These are phyloP conservation scores for Erodium maritimum DNA, from an alignment of 345 rosid species.

Conservation along the genomic window DNA sequence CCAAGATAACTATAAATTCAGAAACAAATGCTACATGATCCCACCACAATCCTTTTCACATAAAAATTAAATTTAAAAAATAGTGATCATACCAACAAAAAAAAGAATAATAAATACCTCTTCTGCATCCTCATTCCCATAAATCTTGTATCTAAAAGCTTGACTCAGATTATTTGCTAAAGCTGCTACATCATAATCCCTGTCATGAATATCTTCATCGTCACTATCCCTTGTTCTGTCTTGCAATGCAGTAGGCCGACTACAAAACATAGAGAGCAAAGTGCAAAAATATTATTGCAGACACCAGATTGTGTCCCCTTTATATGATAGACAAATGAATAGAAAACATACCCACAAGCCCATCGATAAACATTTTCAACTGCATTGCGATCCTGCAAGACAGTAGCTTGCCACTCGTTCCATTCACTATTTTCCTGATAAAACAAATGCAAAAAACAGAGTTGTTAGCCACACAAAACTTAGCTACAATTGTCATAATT, in stretches of 20 bases:
- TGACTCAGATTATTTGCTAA: slow-evolving; percentile 84
- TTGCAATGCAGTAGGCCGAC: slow-evolving; percentile 88
- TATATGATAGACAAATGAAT: slow-evolving; percentile 2
- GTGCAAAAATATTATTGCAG: neutral
- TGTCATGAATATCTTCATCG: slow-evolving; percentile 80
- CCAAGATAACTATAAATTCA: slow-evolving; percentile 7
- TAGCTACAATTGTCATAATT: no score
- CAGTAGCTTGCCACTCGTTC: slow-evolving; percentile 66
- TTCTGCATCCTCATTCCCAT: slow-evolving; percentile 73
- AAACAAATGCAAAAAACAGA: slow-evolving; percentile 7
- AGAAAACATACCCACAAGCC: slow-evolving; percentile 76
- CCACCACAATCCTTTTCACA: neutral
- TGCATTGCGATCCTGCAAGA: slow-evolving; percentile 73
- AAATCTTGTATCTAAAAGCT: slow-evolving; percentile 81
- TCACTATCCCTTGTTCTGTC: slow-evolving; percentile 92
- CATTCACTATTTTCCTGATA: slow-evolving; percentile 70
- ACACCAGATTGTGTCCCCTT: neutral
- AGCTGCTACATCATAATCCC: slow-evolving; percentile 93
- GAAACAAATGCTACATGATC: neutral
- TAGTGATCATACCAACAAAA: neutral
- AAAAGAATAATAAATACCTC: slow-evolving; percentile 33
- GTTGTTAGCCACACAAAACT: neutral
- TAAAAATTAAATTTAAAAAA: neutral
- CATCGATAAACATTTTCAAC: slow-evolving; percentile 89
- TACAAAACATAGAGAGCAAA: slow-evolving; percentile 18